Base-by-base conservation (phyloP, 768 basidiomycete species). In the Ramaria sp. region DNA sequence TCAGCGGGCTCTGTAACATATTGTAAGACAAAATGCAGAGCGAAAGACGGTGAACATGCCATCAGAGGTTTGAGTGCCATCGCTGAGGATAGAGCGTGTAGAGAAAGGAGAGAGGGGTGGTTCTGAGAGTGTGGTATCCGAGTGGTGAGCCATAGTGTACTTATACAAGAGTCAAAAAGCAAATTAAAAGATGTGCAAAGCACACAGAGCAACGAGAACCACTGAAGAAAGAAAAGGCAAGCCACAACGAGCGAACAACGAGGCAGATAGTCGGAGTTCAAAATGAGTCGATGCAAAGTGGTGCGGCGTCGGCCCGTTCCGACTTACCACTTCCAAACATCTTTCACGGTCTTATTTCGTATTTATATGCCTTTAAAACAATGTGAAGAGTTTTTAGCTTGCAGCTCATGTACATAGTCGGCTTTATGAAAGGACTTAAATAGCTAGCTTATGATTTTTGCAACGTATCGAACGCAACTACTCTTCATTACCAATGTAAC, bases 1-100 rank as follows among this genome's bases (percentile, higher is more conserved):
- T 86, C 83, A 41, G 85, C 85, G 56, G 77, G 75, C 64, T 85
- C 77, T 79, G 66, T 49, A 51, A 32, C 34, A 50, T 32, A 45
- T 28, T 16, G 30, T 48, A 22, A 55, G 41, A 55, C 28, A 27
- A 30, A n/a, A 12, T 9, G 30, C n/a, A 50, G 13, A 10, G 22
- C 6, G 18, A 45, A 13, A 36, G 28, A 37, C 12, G 6, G 8
- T 13, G 36, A 12, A 52, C 42, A 36, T 47, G 28, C 53, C 53
- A 22, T 55, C 53, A 16, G 53, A 55, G 16, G 53, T 55, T 34
- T 55, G 53, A 20, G 53, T 55, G 32, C 53, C 53, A 20, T 55
- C 53, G 28, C 53, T 55, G 18, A 48, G 42, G 32, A 53, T 38
- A 44, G 53, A 48, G 34, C 52, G 52, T 32, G n/a, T 27, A 18